Conservation (phyloP, 768 basidiomycete species). For the Boletus rubroflammeus region DNA sequence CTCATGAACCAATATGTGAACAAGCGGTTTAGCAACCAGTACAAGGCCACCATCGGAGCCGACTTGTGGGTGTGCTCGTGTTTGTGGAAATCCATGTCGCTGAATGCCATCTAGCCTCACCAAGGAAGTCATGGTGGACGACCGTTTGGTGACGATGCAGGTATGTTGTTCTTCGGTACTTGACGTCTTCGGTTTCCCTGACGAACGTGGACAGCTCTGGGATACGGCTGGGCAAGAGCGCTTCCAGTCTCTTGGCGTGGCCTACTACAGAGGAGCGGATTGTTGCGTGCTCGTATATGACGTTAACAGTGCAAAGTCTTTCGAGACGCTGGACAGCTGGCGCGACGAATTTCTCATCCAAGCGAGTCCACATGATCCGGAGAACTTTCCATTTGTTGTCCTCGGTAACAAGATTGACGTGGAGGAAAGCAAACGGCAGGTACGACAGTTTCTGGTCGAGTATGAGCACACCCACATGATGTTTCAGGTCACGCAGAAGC, state of each 20-base stretch:
- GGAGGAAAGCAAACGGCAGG: slow-evolving; percentile 97
- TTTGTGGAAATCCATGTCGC: slow-evolving; percentile 3
- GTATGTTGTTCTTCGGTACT: slow-evolving; percentile 38
- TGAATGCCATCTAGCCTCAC: slow-evolving; percentile 60
- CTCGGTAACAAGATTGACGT: slow-evolving; percentile 99
- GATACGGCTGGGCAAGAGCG: slow-evolving; percentile 99
- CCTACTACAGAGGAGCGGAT: slow-evolving; percentile 98
- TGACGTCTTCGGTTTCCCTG: background rate
- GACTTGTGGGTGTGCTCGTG: slow-evolving; percentile 70
- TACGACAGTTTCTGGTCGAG: slow-evolving; percentile 31
- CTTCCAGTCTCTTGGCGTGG: slow-evolving; percentile 98
- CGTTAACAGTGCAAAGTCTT: slow-evolving; percentile 97
- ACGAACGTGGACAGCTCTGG: slow-evolving; percentile 71
- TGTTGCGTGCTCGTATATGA: slow-evolving; percentile 99
- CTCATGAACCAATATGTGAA: slow-evolving; percentile 99
- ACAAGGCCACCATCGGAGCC: slow-evolving; percentile 98
- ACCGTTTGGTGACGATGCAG: slow-evolving; percentile 98
- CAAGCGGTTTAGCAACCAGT: slow-evolving; percentile 99
- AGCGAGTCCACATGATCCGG: slow-evolving; percentile 97
- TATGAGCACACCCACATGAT: background rate
- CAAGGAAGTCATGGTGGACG: slow-evolving; percentile 98
- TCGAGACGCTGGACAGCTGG: slow-evolving; percentile 99
- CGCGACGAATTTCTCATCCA: slow-evolving; percentile 99
- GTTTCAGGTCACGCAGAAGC: slow-evolving; percentile 91
- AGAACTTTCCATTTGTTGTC: slow-evolving; percentile 99